Evolutionary conservation across 108 stramenopile species (phyloP), one percentile per base, ranked within the genome.

Genomic region (Halocafeteria seosinensis): DNA sequence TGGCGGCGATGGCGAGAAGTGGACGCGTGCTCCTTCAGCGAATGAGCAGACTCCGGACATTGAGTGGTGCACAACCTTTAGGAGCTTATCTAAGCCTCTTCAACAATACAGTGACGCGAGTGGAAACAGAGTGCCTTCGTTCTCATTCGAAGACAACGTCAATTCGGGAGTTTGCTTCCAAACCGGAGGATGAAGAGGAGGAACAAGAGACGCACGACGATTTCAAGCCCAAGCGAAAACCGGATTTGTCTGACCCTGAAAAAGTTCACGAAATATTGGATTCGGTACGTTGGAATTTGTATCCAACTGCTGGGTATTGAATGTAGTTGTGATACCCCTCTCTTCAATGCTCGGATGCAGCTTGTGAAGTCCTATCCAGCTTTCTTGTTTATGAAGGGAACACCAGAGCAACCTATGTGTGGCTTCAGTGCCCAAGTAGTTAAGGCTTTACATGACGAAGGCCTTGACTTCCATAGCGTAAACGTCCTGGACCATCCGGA

Each of bases 301-400:
- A 6, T 3, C 1, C 5, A 3, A 35, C 31, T 23, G n/a, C 31
- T 2, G 47, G 62, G 29, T 28, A 30, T 23, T 34, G 4, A 3
- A 52, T 21, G 50, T 23, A 30, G 3, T 23, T 11, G 2, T 4
- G 61, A 1, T 50, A n/a, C 4, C 1, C 27, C 38, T 17, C 9
- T 3, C 47, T 50, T 3, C n/a, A n/a, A n/a, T n/a, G n/a, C n/a
- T n/a, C 0, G 34, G 26, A 47, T 30, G 28, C 32, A 67, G 67
- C 29, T 60, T 30, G 68, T 63, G 13, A 63, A 52, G 24, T 37
- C 32, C 8, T 35, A 69, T 53, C 21, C 1, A n/a, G 71, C 97
- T 50, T 89, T 99, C 90, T 81, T 99, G n/a, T 99, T 94, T 84
- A 99, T 99, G 98, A 99, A 99, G 73, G 98, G 98, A 37, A 93